phyloP scores from a whole-genome alignment of 75 land plant species.

The Picea glauca region DNA sequence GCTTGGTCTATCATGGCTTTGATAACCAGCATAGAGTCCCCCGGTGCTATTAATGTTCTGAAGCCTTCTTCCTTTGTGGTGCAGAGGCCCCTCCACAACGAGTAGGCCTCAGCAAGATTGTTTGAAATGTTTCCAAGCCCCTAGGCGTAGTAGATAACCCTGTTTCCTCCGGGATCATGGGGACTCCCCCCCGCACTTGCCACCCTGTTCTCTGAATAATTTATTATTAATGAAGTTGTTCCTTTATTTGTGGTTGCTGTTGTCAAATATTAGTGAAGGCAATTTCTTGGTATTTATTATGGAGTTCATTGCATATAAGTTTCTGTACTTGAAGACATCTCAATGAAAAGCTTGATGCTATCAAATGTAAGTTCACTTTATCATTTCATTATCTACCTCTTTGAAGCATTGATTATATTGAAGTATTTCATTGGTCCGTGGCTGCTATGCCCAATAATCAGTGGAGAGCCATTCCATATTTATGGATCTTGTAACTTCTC shows the following conservation, averaged over 20 bases:
- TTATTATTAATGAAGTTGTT: not conserved
- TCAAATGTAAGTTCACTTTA: not conserved
- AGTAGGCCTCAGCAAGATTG: no score
- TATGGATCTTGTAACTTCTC: no score
- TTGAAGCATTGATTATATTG: not conserved
- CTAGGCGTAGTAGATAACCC: no score
- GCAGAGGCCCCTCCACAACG: no score
- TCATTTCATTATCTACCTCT: not conserved
- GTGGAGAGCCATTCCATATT: not conserved
- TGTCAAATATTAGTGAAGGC: not conserved
- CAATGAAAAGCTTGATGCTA: not conserved
- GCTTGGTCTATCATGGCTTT: no score
- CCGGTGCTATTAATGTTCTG: no score
- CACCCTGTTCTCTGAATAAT: no score
- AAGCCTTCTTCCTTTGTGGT: no score
- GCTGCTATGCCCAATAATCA: not conserved
- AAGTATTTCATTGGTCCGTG: not conserved
- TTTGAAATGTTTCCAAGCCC: no score
- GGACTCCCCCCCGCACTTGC: no score
- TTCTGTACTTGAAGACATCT: not conserved
- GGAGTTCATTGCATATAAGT: not conserved
- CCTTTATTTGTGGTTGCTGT: not conserved
- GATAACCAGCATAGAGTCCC: no score
- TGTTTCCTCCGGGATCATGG: no score
- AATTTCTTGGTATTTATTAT: not conserved